Evolutionary conservation across 1,284 basidiomycete species (phyloP), one percentile per base, ranked within the genome.

Genomic region (Vanrija humicola): DNA sequence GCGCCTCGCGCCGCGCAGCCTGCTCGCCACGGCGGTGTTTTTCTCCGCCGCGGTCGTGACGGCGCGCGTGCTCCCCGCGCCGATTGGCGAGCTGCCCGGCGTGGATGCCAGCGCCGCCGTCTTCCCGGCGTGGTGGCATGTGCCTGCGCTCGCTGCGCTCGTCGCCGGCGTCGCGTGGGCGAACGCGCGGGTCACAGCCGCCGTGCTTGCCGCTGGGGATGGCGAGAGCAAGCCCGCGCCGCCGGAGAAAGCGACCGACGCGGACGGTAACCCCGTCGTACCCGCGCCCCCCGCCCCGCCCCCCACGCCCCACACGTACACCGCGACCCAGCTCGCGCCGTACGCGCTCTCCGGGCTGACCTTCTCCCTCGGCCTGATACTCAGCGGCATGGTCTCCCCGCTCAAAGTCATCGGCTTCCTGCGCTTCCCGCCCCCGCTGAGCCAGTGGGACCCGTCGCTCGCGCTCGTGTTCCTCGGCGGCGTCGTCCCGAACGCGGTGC

Each of bases 381-480:
- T 86, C 28, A 82, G 82, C 29, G 82, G 82, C 57, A 80, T 87
- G 64, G 79, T 78, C 48, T 79, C 82, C 54, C 77, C 82, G 6
- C 58, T 68, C 38, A 82, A 82, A 55, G 83, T 86, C 38, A 62
- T 83, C 34, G 76, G 78, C 3, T 86, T 87, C 74, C 77, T 86
- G 18, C 66, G 80, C 34, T 40, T 64, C 34, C 60, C 63, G 3
- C 63, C 63, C 3, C 55, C 63, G 3, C 55, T 63, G 12, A 46
- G 43, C 12, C 43, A 52, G 0, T 80, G 75, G 67, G 80, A 81
- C 57, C 79, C 79, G 6, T 77, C 74, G 0, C 72, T 81, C 6
- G 71, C 69, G 6, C 68, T 80, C 64, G 73, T 81, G 47, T 71
- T 80, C 6, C 51, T 79, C 15, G 75, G 72, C 15, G 80, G 78